Base-by-base conservation (phyloP, 1,284 basidiomycete species). In the Microbotryomycetes sp. region DNA sequence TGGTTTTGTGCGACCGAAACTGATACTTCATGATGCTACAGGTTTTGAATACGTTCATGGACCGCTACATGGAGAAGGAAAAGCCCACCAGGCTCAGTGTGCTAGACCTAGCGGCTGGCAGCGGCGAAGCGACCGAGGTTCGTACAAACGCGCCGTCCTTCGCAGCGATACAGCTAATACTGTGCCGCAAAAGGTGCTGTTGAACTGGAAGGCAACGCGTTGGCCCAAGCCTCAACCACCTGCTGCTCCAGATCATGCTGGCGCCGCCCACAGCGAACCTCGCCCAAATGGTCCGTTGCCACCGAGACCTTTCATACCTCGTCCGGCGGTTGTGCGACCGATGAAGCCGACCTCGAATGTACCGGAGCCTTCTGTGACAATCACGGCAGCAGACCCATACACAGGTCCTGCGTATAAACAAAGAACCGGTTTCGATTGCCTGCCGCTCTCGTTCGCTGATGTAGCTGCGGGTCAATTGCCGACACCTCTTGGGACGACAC, bases 41-140 rank as follows among this genome's bases (percentile, higher is more conserved):
- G 72, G 70, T 73, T 50, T 59, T 73, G 6, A 72, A 70, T 62
- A 63, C 67, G n/a, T 68, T 75, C 35, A 65, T 75, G 66, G 69
- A 73, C 26, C 62, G 76, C 26, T 81, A 79, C 77, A 79, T 79
- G 75, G 68, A 72, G 27, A 71, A 75, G 47, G 76, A 80, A 63
- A 72, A 73, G 2, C 52, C 57, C 16, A 46, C 45, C 28, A 63
- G 52, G 9, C 60, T 80, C 45, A 68, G 70, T 11, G 70, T 82
- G 1, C 75, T 81, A 45, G 81, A 82, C 66, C 75, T 82, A 73
- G 81, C 81, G 5, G 81, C 79, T 50, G 81, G 81, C 64, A 57
- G 56, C 2, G 70, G 70, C 7, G 70, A 71, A 49, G 70, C 63
- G 5, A 71, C 70, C 2, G 64, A 76, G 73, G 80, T 79, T 52